Evolutionary conservation across 1,284 basidiomycete species (phyloP), one percentile per base, ranked within the genome.

Genomic region (Irpex rosettiformis): DNA sequence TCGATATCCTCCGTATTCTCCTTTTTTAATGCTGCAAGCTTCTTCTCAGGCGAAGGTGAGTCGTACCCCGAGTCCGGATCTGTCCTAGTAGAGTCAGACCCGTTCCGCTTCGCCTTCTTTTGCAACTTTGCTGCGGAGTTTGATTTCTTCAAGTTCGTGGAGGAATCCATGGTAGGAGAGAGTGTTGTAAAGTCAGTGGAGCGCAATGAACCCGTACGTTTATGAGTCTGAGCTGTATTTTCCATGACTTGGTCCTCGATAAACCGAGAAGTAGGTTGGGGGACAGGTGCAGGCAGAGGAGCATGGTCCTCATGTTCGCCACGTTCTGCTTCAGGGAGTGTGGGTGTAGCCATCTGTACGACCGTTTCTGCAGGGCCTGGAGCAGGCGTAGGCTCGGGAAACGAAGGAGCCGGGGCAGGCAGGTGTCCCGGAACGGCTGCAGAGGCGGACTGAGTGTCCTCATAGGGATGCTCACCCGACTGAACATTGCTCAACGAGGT

Each of bases 11-110:
- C 52, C 55, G 52, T 33, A 54, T 49, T 40, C 13, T 40, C 24
- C 58, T 61, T 27, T 21, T 13, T 25, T 13, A 28, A 18, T 11
- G 27, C 11, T 33, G 58, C 18, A 60, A 52, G 58, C 56, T 62
- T 7, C 24, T 37, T 16, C 18, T 43, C 37, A 11, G 52, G 18
- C 27, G 56, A 43, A 33, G 65, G 45, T 4, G 67, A 68, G 24
- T 51, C 68, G 59, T 72, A 70, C 0, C 68, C 70, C 1, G 68
- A 69, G 56, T 72, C 70, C n/a, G 66, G 43, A 4, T 29, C 29
- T 11, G 49, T 43, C 11, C 33, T 11, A n/a, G 42, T 25, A 8
- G 30, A 49, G 33, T 55, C 33, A 29, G 58, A 59, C 25, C 54
- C 42, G 22, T 56, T 28, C n/a, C 55, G 51, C n/a, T 27, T n/a